Conservation (phyloP, 2,329 filamentous ascomycete species). For the Cercospora nicotianae region DNA sequence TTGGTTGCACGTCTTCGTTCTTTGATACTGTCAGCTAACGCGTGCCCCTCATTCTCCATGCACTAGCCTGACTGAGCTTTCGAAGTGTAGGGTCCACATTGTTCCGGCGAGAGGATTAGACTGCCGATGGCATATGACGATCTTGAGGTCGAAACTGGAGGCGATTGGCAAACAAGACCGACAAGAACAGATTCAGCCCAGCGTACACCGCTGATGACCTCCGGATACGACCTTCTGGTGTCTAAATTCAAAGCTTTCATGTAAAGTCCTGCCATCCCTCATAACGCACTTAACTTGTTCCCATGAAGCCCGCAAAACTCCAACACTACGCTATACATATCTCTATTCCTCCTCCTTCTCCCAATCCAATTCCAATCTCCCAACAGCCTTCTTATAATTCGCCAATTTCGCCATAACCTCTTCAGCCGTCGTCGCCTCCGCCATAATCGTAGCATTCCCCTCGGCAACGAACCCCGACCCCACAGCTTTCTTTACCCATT, state of each 20-base stretch:
- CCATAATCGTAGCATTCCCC: conserved; percentile 72
- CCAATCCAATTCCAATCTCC: conserved; percentile 81
- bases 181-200: too few relatives aligned
- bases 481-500: conserved; percentile 76
- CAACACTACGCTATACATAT: not conserved
- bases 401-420: conserved; percentile 69
- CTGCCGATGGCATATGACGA: not conserved
- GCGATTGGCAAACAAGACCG: not conserved
- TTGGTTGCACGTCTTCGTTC: not conserved
- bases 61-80: not conserved
- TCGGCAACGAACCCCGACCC: conserved; percentile 72
- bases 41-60: not conserved
- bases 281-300: not conserved
- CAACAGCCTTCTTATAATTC: conserved; percentile 72
- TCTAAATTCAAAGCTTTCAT: too few relatives aligned
- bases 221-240: too few relatives aligned
- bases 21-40: not conserved
- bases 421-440: conserved; percentile 69
- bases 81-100: not conserved
- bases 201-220: too few relatives aligned
- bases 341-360: conserved; percentile 42
- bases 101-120: not conserved
- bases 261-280: too few relatives aligned
- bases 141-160: not conserved
- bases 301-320: not conserved